These are phyloP conservation scores for Kluyveromyces siamensis DNA, from an alignment of 805 yeast genomes.

Conservation along the genomic window DNA sequence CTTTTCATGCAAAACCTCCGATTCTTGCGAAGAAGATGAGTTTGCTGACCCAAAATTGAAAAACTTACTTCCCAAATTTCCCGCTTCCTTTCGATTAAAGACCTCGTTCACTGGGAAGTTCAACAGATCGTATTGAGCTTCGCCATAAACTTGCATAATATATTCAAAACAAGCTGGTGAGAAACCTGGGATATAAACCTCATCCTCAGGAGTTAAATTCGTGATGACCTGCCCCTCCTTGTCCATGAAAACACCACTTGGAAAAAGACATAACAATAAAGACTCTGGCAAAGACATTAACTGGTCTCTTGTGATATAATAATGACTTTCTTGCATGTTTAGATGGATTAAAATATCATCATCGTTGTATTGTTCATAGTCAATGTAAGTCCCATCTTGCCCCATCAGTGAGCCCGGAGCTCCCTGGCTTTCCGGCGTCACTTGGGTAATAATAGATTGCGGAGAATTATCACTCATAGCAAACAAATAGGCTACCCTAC, in stretches of 20 bases:
- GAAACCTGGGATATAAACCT: conserved; percentile 68
- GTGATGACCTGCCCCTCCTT: conserved; percentile 67
- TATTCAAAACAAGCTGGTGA: conserved; percentile 82
- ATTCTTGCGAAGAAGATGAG: conserved; percentile 28
- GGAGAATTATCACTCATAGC: conserved; percentile 5
- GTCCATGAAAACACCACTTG: conserved; percentile 83
- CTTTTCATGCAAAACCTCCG: conserved; percentile 61
- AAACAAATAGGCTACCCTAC: neutral
- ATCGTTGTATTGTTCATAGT: conserved; percentile 16
- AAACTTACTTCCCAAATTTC: conserved; percentile 18
- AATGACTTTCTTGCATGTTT: conserved; percentile 65
- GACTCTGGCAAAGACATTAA: conserved; percentile 89
- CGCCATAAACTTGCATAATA: conserved; percentile 61
- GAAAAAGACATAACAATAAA: conserved; percentile 74
- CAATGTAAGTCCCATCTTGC: conserved; percentile 6
- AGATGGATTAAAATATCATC: conserved; percentile 60
- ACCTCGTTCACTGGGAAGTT: conserved; percentile 32
- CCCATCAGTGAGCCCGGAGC: conserved; percentile 1
- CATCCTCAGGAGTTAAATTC: conserved; percentile 69
- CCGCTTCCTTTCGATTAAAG: conserved; percentile 20
- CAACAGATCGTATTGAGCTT: conserved; percentile 54
- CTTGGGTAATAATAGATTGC: conserved; percentile 61
- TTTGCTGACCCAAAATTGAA: conserved; percentile 17
- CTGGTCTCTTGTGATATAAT: conserved; percentile 78
- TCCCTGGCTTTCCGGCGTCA: conserved; percentile 34